Conservation (phyloP, 768 basidiomycete genomes). For the Termitomyces sp. region DNA sequence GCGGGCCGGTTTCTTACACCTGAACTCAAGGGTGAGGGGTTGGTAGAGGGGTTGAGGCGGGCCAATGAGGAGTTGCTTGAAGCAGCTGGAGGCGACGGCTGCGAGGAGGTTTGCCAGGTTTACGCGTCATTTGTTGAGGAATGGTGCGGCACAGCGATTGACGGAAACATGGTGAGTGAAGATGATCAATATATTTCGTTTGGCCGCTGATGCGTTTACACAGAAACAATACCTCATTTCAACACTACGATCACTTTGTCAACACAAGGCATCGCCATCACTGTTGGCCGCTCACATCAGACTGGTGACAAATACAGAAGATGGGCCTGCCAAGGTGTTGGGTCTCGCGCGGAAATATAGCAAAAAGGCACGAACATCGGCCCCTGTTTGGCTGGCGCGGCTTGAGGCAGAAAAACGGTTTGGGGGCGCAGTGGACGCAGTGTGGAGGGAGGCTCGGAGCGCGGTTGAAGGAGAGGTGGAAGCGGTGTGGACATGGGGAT, state of each 20-base stretch:
- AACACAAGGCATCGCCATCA: conserved; percentile 24
- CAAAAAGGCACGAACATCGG: conserved; percentile 29
- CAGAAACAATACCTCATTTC: conserved; percentile 58
- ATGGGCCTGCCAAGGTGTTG: conserved; percentile 33
- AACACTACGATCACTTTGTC: conserved; percentile 38
- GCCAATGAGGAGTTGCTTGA: conserved; percentile 40
- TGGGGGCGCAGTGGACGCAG: conserved; percentile 24
- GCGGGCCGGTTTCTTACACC: conserved; percentile 32
- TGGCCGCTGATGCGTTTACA: conserved; percentile 22
- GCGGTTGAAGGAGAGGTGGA: conserved; percentile 31
- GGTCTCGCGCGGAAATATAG: conserved; percentile 48
- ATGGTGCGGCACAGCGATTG: conserved; percentile 42
- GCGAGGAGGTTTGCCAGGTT: conserved; percentile 29
- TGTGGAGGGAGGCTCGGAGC: conserved; percentile 47
- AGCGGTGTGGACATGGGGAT: conserved; percentile 58
- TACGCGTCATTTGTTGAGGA: conserved; percentile 57
- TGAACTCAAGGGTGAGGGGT: conserved; percentile 29
- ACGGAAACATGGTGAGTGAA: conserved; percentile 46
- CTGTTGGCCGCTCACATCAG: conserved; percentile 32
- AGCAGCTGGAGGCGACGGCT: conserved; percentile 19
- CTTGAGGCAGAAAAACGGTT: conserved; percentile 41
- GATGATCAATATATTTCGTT: background rate
- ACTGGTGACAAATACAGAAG: conserved; percentile 21
- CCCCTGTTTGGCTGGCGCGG: conserved; percentile 53
- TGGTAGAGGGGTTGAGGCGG: conserved; percentile 36